phyloP scores from a whole-genome alignment of 768 basidiomycete species.

The Suillus occidentalis region DNA sequence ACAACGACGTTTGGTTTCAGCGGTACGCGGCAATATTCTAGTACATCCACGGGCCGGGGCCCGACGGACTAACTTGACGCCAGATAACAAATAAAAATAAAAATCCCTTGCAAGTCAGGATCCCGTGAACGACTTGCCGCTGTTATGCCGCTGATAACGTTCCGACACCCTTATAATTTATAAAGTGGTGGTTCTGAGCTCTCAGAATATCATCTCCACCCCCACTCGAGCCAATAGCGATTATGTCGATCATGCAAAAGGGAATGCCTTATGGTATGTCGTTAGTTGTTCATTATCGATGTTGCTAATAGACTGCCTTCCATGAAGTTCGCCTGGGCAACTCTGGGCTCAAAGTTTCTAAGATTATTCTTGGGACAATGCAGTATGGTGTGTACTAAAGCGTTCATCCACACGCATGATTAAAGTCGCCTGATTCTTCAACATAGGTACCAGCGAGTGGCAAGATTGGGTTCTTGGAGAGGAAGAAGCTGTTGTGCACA shows the following conservation, averaged over 20 bases:
- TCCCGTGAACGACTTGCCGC: neutral
- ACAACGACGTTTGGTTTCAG: neutral
- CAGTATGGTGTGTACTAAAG: conserved; percentile 26
- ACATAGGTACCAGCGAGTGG: conserved; percentile 16
- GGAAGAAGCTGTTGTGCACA: conserved; percentile 36
- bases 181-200: neutral
- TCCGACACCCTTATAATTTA: neutral
- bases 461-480: conserved; percentile 37
- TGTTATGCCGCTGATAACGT: neutral
- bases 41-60: neutral
- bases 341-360: conserved; percentile 42
- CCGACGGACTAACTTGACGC: neutral
- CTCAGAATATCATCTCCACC: neutral
- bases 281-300: neutral
- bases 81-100: conserved; percentile 7
- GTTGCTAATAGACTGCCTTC: neutral
- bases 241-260: conserved; percentile 6
- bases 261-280: conserved; percentile 8
- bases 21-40: neutral
- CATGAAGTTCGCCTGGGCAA: conserved; percentile 42
- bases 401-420: neutral
- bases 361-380: conserved; percentile 39
- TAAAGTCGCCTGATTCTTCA: neutral
- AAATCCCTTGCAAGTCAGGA: neutral
- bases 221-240: neutral